phyloP scores from a whole-genome alignment of 2,329 filamentous ascomycete species.

The Spiromastix sp. region DNA sequence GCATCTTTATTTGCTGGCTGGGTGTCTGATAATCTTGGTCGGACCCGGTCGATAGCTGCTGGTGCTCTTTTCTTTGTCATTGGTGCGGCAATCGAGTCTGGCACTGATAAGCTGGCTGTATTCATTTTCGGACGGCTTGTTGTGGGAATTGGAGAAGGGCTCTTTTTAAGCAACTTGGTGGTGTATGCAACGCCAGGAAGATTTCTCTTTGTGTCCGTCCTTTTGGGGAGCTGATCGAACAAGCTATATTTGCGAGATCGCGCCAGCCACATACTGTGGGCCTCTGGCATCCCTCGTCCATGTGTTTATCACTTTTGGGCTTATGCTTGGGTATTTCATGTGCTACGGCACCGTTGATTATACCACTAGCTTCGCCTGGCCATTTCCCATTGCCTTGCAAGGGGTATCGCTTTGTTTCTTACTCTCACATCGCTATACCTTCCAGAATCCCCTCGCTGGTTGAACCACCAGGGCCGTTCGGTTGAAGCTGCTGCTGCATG shows the following conservation, averaged over 20 bases:
- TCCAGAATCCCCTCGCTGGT: constrained; percentile 49
- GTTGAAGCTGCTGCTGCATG: constrained; percentile 37
- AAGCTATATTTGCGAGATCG: constrained; percentile 50
- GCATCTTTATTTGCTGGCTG: constrained; percentile 45
- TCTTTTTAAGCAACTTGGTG: constrained; percentile 46
- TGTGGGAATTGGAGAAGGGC: constrained; percentile 49
- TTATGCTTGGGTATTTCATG: constrained; percentile 49
- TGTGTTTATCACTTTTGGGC: constrained; percentile 39
- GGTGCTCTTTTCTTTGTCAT: constrained; percentile 44
- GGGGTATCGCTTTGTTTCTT: constrained; percentile 24
- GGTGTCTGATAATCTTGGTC: constrained; percentile 42
- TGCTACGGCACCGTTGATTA: constrained; percentile 47
- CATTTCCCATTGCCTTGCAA: constrained; percentile 41
- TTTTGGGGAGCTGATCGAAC: not conserved
- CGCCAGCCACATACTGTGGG: constrained; percentile 42
- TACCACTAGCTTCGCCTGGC: constrained; percentile 42
- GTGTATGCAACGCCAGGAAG: constrained; percentile 36
- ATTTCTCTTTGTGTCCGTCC: not conserved
- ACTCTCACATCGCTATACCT: constrained; percentile 31
- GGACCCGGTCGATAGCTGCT: constrained; percentile 39
- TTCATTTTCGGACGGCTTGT: constrained; percentile 47
- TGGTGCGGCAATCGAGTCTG: constrained; percentile 44
- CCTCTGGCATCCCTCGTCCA: constrained; percentile 44
- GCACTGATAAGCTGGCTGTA: constrained; percentile 37
- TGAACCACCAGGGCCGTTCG: constrained; percentile 38